phyloP scores from a whole-genome alignment of 345 rosid genomes.

The Excoecaria cochinchinensis region DNA sequence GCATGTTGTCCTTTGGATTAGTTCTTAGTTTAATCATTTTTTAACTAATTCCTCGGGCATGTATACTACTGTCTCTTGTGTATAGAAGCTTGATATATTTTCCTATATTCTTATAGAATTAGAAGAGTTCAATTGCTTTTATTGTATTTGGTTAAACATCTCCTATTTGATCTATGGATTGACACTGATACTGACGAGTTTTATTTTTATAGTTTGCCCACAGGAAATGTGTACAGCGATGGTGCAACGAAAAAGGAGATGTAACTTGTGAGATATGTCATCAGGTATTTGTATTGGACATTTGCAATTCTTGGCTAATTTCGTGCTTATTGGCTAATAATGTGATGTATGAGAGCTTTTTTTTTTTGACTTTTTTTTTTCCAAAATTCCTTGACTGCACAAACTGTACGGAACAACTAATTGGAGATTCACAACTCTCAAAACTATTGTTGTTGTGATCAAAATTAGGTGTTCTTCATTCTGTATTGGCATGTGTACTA shows the following conservation, averaged over 20 bases:
- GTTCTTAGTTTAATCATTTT: neutral
- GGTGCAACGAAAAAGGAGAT: slow-evolving; percentile 38
- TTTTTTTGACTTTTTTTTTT: neutral
- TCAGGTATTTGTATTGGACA: slow-evolving; percentile 21
- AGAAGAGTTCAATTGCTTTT: neutral
- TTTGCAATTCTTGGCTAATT: neutral
- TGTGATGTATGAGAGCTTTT: no score
- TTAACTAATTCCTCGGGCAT: neutral
- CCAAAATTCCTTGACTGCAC: neutral
- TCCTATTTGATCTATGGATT: neutral
- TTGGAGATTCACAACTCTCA: neutral
- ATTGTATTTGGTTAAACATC: neutral
- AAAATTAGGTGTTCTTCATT: neutral
- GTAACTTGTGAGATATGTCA: slow-evolving; percentile 36
- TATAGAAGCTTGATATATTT: neutral
- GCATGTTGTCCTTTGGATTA: neutral
- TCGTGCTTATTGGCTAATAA: neutral
- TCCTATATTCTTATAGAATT: neutral
- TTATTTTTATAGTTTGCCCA: slow-evolving; percentile 31
- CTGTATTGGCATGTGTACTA: neutral
- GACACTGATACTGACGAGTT: neutral
- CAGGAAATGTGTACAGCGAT: slow-evolving; percentile 36
- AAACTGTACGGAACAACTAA: neutral
- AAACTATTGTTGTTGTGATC: neutral
- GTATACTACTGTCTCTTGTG: neutral